These are phyloP conservation scores for Phytopythium helicoides DNA, from an alignment of 352 stramenopile species.

Conservation along the genomic window DNA sequence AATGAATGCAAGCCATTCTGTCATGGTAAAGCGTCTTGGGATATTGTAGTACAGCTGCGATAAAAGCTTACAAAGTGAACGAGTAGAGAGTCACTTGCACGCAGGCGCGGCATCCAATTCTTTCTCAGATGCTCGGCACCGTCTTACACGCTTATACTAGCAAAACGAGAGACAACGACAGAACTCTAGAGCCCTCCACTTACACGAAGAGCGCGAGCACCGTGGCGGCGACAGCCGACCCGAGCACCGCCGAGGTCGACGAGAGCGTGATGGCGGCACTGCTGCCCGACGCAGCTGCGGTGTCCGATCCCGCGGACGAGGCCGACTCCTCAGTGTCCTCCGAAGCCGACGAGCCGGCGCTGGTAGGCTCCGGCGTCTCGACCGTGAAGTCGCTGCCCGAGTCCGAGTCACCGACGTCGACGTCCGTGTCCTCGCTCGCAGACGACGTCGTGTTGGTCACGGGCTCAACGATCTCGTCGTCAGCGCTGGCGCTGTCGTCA, in stretches of 20 bases:
- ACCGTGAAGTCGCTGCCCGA: conserved; percentile 25
- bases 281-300: conserved; percentile 11
- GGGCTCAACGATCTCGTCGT: conserved; percentile 13
- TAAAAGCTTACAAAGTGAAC: too few relatives aligned
- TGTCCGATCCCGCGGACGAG: conserved; percentile 16
- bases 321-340: conserved; percentile 14
- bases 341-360: conserved; percentile 12
- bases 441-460: conserved; percentile 24
- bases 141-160: too few relatives aligned
- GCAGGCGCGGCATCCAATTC: too few relatives aligned
- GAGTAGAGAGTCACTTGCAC: too few relatives aligned
- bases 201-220: conserved; percentile 23
- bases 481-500: conserved; percentile 6
- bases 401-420: conserved; percentile 22
- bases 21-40: too few relatives aligned
- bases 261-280: conserved; percentile 10
- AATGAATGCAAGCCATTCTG: too few relatives aligned
- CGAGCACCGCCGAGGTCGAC: conserved; percentile 12
- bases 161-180: too few relatives aligned
- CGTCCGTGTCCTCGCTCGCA: conserved; percentile 16
- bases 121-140: too few relatives aligned
- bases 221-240: conserved; percentile 16
- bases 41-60: too few relatives aligned
- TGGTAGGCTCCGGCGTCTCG: conserved; percentile 17
- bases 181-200: background rate